Conservation (phyloP, 2,329 filamentous ascomycete species). For the Cladosporium sp. region DNA sequence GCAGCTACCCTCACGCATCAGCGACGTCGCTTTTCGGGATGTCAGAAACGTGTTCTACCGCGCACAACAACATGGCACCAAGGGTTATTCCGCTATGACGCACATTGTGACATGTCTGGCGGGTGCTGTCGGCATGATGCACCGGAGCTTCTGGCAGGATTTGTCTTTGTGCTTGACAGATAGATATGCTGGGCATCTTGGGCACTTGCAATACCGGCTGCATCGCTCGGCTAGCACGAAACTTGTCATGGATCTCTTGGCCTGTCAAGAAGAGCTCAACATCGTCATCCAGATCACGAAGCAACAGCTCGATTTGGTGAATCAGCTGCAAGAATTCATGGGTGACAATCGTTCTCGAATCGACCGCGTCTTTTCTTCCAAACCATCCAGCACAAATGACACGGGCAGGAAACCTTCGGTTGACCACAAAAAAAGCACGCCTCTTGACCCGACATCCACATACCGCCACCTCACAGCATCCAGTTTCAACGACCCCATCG, state of each 20-base stretch:
- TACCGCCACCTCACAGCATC: constrained; percentile 35
- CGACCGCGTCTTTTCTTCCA: background rate
- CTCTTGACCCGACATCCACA: constrained; percentile 16
- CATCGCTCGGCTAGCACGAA: constrained; percentile 38
- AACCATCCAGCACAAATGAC: background rate
- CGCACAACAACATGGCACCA: constrained; percentile 19
- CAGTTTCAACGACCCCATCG: constrained; percentile 31
- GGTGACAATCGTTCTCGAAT: constrained; percentile 13
- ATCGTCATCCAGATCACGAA: constrained; percentile 40
- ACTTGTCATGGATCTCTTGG: constrained; percentile 39
- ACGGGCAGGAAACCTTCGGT: background rate
- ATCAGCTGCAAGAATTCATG: constrained; percentile 17
- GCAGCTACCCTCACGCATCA: constrained; percentile 35
- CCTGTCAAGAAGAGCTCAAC: constrained; percentile 40
- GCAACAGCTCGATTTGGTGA: constrained; percentile 35
- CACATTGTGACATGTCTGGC: constrained; percentile 35
- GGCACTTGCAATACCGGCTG: constrained; percentile 38
- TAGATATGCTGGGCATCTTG: constrained; percentile 37
- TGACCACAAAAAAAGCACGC: background rate
- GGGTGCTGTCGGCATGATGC: constrained; percentile 38
- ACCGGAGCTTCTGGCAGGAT: constrained; percentile 39
- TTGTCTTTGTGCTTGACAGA: constrained; percentile 36
- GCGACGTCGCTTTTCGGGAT: constrained; percentile 37
- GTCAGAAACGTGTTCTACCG: constrained; percentile 35
- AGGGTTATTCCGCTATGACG: constrained; percentile 34